phyloP scores from a whole-genome alignment of 306 rosid genomes.

The Bauhinia variegata region DNA sequence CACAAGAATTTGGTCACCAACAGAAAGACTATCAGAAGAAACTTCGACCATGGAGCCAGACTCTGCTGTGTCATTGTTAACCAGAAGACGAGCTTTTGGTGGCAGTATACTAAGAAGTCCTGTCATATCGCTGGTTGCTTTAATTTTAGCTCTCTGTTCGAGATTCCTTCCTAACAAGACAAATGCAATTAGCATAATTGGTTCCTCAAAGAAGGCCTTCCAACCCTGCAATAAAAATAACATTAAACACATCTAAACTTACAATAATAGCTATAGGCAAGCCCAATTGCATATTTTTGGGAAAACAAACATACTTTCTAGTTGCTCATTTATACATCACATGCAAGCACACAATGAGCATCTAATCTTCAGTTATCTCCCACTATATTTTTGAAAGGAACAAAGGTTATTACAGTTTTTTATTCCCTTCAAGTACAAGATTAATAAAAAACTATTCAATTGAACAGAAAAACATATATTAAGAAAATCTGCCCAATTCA shows the following conservation, averaged over 20 bases:
- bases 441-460: not conserved
- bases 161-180: slow-evolving; percentile 96
- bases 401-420: not conserved
- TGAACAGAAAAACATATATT: too few species aligned
- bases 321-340: slow-evolving; percentile 7
- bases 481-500: too few species aligned
- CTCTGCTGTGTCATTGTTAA: slow-evolving; percentile 53
- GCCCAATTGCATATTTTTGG: slow-evolving; percentile 33
- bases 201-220: slow-evolving; percentile 98
- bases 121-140: slow-evolving; percentile 98
- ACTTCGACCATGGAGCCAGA: slow-evolving; percentile 73
- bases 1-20: slow-evolving; percentile 84
- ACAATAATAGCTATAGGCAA: slow-evolving; percentile 14
- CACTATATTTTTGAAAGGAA: slow-evolving; percentile 5
- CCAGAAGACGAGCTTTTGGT: slow-evolving; percentile 90
- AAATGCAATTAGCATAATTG: slow-evolving; percentile 95
- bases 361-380: slow-evolving; percentile 18
- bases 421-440: slow-evolving; percentile 7
- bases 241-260: slow-evolving; percentile 34
- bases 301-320: slow-evolving; percentile 12
- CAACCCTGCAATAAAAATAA: slow-evolving; percentile 75
- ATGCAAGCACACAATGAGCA: slow-evolving; percentile 21
- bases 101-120: slow-evolving; percentile 90
- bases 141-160: slow-evolving; percentile 95
- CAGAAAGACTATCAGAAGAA: slow-evolving; percentile 80